These are phyloP conservation scores for Oryza brachyantha DNA, from an alignment of 176 grass and related monocot genomes.

Conservation along the genomic window DNA sequence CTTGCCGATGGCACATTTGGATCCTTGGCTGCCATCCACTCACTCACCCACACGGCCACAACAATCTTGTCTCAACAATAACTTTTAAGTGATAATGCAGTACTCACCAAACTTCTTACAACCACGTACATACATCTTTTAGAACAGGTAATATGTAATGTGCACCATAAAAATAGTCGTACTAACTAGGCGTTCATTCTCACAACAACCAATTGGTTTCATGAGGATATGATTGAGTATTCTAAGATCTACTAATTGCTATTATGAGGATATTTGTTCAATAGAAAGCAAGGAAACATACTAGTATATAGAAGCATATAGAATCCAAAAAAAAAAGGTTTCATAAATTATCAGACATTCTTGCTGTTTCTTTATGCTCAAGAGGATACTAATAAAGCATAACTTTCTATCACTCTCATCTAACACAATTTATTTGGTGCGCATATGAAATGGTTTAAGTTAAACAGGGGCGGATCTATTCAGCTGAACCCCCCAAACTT, in stretches of 20 bases:
- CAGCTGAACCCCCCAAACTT: too few relatives aligned
- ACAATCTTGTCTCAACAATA: background rate
- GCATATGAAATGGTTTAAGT: background rate
- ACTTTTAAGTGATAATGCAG: background rate
- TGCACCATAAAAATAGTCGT: background rate
- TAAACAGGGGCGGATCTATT: too few relatives aligned
- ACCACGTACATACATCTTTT: background rate
- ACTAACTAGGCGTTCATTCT: background rate
- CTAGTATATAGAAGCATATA: background rate
- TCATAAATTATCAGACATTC: background rate
- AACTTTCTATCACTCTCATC: background rate
- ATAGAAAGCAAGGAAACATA: background rate
- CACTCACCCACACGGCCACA: too few relatives aligned
- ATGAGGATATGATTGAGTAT: too few relatives aligned
- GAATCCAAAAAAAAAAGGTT: background rate
- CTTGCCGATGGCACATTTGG: background rate
- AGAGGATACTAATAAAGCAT: background rate
- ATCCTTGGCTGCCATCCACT: too few relatives aligned
- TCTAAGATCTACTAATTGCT: too few relatives aligned
- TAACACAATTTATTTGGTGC: background rate
- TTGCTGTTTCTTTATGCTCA: background rate
- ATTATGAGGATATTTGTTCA: background rate
- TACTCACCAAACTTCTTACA: background rate
- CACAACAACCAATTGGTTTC: background rate
- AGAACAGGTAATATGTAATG: background rate